Conservation (phyloP, 2,329 filamentous ascomycete species). For the Penicillium sp. region DNA sequence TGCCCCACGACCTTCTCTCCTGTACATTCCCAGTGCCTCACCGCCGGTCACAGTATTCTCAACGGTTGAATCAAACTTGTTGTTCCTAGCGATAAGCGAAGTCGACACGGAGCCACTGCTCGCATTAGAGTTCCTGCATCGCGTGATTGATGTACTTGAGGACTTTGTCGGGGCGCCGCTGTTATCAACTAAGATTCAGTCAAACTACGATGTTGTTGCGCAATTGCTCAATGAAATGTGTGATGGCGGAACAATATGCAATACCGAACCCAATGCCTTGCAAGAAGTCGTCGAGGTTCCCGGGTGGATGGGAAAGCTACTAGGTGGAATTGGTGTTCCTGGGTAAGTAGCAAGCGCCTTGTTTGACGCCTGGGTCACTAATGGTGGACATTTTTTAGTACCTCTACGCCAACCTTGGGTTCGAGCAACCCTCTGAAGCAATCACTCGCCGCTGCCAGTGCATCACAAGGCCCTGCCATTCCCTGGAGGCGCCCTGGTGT, state of each 20-base stretch:
- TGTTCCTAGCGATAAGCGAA: conserved; percentile 83
- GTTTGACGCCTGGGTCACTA: neutral
- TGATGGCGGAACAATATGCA: conserved; percentile 84
- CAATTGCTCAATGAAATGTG: conserved; percentile 96
- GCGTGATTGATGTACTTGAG: conserved; percentile 87
- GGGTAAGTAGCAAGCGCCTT: conserved; percentile 53
- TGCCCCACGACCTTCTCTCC: conserved; percentile 76
- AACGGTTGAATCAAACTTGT: conserved; percentile 79
- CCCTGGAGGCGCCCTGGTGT: conserved; percentile 93
- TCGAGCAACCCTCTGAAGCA: conserved; percentile 43
- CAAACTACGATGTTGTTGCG: conserved; percentile 88
- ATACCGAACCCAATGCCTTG: conserved; percentile 90
- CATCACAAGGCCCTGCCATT: conserved; percentile 56
- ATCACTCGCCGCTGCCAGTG: conserved; percentile 38
- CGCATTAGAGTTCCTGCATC: conserved; percentile 90
- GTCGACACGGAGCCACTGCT: conserved; percentile 86
- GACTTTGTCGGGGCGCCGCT: conserved; percentile 91
- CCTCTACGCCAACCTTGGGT: conserved; percentile 46
- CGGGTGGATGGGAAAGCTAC: conserved; percentile 81
- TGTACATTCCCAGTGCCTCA: conserved; percentile 79
- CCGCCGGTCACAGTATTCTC: conserved; percentile 89
- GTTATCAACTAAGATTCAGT: conserved; percentile 81
- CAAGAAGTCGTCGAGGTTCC: conserved; percentile 91
- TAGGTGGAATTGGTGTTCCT: conserved; percentile 84
- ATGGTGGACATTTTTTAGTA: conserved; percentile 16